Evolutionary conservation across 805 yeast species (phyloP).

Genomic region (Deakozyma indianensis): DNA sequence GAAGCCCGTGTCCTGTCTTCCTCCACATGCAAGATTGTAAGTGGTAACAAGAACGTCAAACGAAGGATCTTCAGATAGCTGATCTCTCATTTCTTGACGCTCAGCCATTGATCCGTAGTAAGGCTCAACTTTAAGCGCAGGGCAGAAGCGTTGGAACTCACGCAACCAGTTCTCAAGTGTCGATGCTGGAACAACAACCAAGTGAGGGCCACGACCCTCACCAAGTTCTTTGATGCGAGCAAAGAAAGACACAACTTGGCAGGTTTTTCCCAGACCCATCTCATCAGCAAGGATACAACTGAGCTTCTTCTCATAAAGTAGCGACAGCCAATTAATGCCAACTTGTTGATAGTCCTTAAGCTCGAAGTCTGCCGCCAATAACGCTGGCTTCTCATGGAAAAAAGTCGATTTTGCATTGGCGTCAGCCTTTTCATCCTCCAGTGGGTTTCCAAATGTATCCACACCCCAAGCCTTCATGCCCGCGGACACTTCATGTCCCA

Average conservation of each 20-base stretch:
- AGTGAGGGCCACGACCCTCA: conserved; percentile 59
- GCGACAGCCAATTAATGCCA: conserved; percentile 87
- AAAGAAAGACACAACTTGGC: conserved; percentile 87
- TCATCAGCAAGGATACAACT: conserved; percentile 97
- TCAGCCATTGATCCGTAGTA: conserved; percentile 83
- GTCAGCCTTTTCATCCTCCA: conserved; percentile 22
- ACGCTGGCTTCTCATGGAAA: conserved; percentile 56
- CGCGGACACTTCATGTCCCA: conserved; percentile 53
- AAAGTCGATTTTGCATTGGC: conserved; percentile 14
- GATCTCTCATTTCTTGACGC: conserved; percentile 70
- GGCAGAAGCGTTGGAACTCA: conserved; percentile 84
- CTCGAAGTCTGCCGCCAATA: conserved; percentile 46
- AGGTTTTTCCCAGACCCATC: conserved; percentile 94
- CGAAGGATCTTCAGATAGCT: conserved; percentile 36
- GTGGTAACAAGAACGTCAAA: conserved; percentile 92
- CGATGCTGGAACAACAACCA: conserved; percentile 91
- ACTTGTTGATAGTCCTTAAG: conserved; percentile 88
- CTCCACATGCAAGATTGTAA: conserved; percentile 80
- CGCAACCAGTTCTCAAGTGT: conserved; percentile 96
- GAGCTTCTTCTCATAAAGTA: conserved; percentile 61
- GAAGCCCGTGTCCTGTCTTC: conserved; percentile 68
- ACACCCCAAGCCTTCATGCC: conserved; percentile 86
- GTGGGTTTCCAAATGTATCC: conserved; percentile 36
- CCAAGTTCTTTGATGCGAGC: conserved; percentile 65
- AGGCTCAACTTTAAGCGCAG: conserved; percentile 66